phyloP scores from a whole-genome alignment of 192 early-diverging fungal genomes.

The Umbelopsis isabellina region DNA sequence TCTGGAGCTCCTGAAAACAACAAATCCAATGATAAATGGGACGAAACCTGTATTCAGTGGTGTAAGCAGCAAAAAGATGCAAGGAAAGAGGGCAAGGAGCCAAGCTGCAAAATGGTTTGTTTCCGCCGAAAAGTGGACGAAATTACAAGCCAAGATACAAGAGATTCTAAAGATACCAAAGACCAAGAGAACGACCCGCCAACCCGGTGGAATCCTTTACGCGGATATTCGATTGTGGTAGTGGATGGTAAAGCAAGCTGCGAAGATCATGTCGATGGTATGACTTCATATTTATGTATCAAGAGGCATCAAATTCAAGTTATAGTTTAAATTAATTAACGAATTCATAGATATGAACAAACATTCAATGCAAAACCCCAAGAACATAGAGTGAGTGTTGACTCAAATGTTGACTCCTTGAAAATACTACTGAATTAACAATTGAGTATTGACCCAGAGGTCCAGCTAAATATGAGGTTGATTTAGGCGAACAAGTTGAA shows the following conservation, averaged over 20 bases:
- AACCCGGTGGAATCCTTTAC: conserved; percentile 36
- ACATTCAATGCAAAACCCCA: conserved; percentile 2
- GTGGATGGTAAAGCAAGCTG: conserved; percentile 27
- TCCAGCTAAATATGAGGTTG: conserved; percentile 37
- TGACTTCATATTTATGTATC: too few relatives aligned
- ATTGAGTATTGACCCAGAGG: background rate
- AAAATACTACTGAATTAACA: background rate
- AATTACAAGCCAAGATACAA: background rate
- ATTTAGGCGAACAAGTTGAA: conserved; percentile 37
- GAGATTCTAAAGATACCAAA: background rate
- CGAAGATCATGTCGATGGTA: conserved; percentile 37
- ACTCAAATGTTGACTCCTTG: too few relatives aligned
- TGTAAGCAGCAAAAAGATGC: conserved; percentile 17
- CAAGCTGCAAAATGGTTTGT: conserved; percentile 45
- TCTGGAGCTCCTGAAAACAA: background rate
- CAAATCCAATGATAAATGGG: conserved; percentile 22
- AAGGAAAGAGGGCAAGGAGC: conserved; percentile 17
- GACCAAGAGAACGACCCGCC: background rate
- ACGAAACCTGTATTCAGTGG: conserved; percentile 39
- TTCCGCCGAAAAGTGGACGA: conserved; percentile 29
- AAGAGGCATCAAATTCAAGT: background rate
- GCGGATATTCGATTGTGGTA: conserved; percentile 37
- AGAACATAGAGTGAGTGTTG: background rate
- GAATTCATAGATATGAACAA: conserved; percentile 28
- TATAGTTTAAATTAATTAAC: background rate